Evolutionary conservation across 495 filamentous ascomycete genomes (phyloP).

Genomic region (Lasiosphaeria miniovina): DNA sequence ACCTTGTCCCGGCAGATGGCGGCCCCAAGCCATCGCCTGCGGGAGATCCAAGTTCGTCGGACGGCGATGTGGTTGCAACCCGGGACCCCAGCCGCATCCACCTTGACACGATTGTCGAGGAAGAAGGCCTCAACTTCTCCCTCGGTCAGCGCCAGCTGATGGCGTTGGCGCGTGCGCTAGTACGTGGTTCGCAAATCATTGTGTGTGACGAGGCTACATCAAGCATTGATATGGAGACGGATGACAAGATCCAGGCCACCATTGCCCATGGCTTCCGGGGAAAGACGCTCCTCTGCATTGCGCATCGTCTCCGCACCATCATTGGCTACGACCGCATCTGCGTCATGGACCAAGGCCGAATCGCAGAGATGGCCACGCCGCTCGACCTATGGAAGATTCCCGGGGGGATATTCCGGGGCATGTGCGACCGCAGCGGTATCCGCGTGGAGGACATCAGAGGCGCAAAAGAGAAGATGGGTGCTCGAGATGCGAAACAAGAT

Average conservation of each 20-base stretch:
- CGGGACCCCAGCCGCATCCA: conserved; percentile 59
- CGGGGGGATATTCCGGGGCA: conserved; percentile 76
- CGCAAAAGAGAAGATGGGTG: conserved; percentile 26
- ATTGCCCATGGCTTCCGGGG: conserved; percentile 85
- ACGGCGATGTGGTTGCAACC: conserved; percentile 20
- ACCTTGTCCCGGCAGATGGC: conserved; percentile 60
- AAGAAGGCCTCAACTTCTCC: conserved; percentile 93
- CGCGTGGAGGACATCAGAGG: conserved; percentile 63
- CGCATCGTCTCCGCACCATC: conserved; percentile 88
- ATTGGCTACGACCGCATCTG: conserved; percentile 93
- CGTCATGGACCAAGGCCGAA: conserved; percentile 86
- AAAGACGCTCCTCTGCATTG: conserved; percentile 89
- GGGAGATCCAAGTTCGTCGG: not conserved
- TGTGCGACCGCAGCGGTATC: conserved; percentile 93
- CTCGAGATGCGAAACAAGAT: conserved; percentile 6
- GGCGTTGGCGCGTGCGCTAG: conserved; percentile 86
- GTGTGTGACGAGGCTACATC: conserved; percentile 95
- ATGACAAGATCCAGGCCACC: conserved; percentile 89
- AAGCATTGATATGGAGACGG: conserved; percentile 92
- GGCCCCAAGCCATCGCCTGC: conserved; percentile 24
- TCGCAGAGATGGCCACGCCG: conserved; percentile 83
- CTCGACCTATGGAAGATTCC: conserved; percentile 57
- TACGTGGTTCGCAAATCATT: conserved; percentile 83
- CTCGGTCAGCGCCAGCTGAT: conserved; percentile 96
- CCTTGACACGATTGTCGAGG: conserved; percentile 82